A percentile compares a stretch with the other conserved stretches of the same genome.
Evolutionary conservation across 345 rosid genomes (phyloP).

Genomic region (Lepidium sativum): DNA sequence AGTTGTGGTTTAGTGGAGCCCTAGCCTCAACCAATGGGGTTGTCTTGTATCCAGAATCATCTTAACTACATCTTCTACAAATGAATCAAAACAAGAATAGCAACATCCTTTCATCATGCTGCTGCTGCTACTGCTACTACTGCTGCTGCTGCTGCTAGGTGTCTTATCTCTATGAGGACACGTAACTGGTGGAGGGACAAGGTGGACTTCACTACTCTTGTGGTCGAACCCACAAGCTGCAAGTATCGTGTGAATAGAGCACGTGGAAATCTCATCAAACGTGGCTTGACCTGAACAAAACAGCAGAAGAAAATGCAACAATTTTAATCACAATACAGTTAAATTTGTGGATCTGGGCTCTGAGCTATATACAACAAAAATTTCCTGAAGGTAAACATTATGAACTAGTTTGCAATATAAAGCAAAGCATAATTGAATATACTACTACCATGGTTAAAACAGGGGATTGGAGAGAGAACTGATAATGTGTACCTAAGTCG

Average conservation of each 20-base stretch:
- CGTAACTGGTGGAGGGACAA: constrained; percentile 39
- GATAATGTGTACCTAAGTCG: constrained; percentile 47
- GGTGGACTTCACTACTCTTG: constrained; percentile 49
- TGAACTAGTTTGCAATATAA: background rate
- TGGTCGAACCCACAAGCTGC: constrained; percentile 87
- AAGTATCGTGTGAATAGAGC: constrained; percentile 68
- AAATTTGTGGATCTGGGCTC: too few relatives aligned
- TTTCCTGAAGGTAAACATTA: background rate
- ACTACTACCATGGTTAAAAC: background rate
- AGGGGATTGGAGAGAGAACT: constrained; percentile 2
- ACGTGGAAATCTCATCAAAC: constrained; percentile 53
- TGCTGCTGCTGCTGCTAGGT: constrained; percentile 36
- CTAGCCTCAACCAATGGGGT: constrained; percentile 77
- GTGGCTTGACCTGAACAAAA: constrained; percentile 45
- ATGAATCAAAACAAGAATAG: constrained; percentile 75
- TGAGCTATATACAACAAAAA: background rate
- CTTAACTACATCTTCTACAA: constrained; percentile 74
- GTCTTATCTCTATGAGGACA: constrained; percentile 47
- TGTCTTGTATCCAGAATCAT: constrained; percentile 63
- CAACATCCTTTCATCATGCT: constrained; percentile 80
- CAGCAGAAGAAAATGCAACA: background rate
- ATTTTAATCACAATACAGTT: background rate
- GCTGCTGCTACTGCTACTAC: constrained; percentile 11
- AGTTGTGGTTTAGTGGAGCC: constrained; percentile 40
- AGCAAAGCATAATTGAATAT: background rate